These are phyloP conservation scores for Immersiella caudata DNA, from an alignment of 495 filamentous ascomycete species.

Conservation along the genomic window DNA sequence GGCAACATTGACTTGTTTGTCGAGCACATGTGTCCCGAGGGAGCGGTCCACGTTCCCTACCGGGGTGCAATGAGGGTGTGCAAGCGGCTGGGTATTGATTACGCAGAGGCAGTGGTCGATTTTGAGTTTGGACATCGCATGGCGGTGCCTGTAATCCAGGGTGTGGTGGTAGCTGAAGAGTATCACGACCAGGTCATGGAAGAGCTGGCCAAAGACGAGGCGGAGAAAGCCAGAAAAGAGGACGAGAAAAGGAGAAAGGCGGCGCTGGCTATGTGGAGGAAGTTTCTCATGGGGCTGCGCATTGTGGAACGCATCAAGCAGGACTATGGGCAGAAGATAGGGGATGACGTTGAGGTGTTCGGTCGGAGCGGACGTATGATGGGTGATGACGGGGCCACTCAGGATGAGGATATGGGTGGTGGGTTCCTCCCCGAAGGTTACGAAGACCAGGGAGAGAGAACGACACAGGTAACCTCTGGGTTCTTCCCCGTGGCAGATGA, in stretches of 20 bases:
- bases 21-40: slow-evolving; percentile 85
- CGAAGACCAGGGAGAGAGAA: slow-evolving; percentile 36
- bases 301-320: slow-evolving; percentile 77
- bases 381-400: slow-evolving; percentile 15
- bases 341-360: slow-evolving; percentile 46
- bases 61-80: slow-evolving; percentile 77
- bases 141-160: slow-evolving; percentile 88
- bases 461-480: slow-evolving; percentile 38
- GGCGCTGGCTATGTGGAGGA: slow-evolving; percentile 79
- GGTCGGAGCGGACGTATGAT: slow-evolving; percentile 33
- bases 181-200: slow-evolving; percentile 74
- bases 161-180: slow-evolving; percentile 84
- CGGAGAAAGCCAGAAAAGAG: slow-evolving; percentile 75
- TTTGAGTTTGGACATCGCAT: slow-evolving; percentile 95
- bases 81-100: slow-evolving; percentile 81
- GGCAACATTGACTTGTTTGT: slow-evolving; percentile 97
- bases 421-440: slow-evolving; percentile 60
- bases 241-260: slow-evolving; percentile 77
- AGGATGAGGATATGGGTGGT: slow-evolving; percentile 54
- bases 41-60: slow-evolving; percentile 81
- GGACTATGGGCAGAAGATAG: slow-evolving; percentile 68
- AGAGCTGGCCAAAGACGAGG: slow-evolving; percentile 80
- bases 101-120: slow-evolving; percentile 91
- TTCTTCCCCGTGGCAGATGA: slow-evolving; percentile 46
- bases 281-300: slow-evolving; percentile 80